Evolutionary conservation across 2,329 filamentous ascomycete species (phyloP).

Genomic region (Aspergillus neotritici): DNA sequence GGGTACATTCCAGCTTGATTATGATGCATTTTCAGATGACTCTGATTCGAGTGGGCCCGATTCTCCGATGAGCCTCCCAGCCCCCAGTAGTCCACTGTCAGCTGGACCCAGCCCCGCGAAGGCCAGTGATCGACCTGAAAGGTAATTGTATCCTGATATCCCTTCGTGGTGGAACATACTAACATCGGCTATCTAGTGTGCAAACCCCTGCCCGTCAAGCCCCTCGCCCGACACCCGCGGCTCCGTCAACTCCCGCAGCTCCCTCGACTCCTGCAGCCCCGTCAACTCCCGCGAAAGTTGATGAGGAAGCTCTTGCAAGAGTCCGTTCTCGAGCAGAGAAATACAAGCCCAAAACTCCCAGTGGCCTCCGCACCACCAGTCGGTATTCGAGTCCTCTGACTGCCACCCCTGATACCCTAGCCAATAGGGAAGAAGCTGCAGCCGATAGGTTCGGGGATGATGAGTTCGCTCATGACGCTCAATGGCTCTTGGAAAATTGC

Average conservation of each 20-base stretch:
- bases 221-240: no score
- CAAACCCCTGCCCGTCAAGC: neutral
- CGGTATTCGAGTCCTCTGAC: slow-evolving; percentile 22
- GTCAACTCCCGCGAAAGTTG: slow-evolving; percentile 18
- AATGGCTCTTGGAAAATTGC: slow-evolving; percentile 23
- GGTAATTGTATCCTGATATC: slow-evolving; percentile 3
- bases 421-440: neutral
- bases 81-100: slow-evolving; percentile 1
- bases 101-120: slow-evolving; percentile 4
- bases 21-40: slow-evolving; percentile 25
- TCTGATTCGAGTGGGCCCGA: slow-evolving; percentile 12
- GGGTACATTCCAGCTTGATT: slow-evolving; percentile 27
- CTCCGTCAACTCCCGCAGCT: slow-evolving; percentile 11
- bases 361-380: slow-evolving; percentile 35
- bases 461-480: slow-evolving; percentile 20
- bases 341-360: slow-evolving; percentile 41
- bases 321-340: slow-evolving; percentile 35
- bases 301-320: slow-evolving; percentile 29
- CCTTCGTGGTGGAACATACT: neutral
- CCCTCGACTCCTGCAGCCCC: slow-evolving; percentile 12
- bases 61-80: slow-evolving; percentile 9
- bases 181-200: slow-evolving; percentile 1
- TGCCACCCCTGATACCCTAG: slow-evolving; percentile 12
- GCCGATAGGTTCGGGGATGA: slow-evolving; percentile 19
- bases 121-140: slow-evolving; percentile 8